phyloP scores from a whole-genome alignment of 163 green algal genomes.

The Chlamydomonas reinhardtii region DNA sequence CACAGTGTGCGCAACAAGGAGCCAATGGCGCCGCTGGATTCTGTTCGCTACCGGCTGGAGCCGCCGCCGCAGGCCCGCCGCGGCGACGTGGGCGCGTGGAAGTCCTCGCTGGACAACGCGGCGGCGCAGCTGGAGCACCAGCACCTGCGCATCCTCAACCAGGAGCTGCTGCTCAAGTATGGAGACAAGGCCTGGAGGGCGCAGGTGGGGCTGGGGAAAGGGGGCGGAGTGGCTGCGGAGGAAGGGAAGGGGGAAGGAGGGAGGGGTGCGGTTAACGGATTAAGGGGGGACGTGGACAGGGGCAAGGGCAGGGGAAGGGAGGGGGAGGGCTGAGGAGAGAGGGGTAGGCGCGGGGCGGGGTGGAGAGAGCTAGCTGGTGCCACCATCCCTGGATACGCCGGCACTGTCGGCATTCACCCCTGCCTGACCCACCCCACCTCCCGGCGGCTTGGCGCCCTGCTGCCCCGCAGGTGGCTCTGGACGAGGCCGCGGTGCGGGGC shows the following conservation, averaged over 20 bases:
- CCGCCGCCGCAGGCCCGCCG: constrained; percentile 66
- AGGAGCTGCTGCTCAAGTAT: constrained; percentile 88
- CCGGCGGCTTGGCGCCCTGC: too few species aligned
- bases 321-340: too few species aligned
- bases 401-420: too few species aligned
- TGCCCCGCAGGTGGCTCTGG: constrained; percentile 43
- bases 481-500: constrained; percentile 55
- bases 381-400: too few species aligned
- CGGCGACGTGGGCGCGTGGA: constrained; percentile 76
- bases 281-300: too few species aligned
- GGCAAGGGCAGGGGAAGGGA: too few species aligned
- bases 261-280: too few species aligned
- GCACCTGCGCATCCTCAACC: constrained; percentile 78
- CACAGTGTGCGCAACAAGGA: constrained; percentile 65
- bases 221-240: background rate
- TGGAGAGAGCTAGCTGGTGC: too few species aligned
- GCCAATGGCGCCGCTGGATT: constrained; percentile 76
- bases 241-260: background rate
- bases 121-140: constrained; percentile 89
- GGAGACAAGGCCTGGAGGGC: constrained; percentile 72
- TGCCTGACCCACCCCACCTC: too few species aligned
- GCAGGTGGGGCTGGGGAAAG: background rate
- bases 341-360: too few species aligned
- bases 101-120: constrained; percentile 78
- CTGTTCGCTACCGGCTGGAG: constrained; percentile 75